A percentile compares a stretch with the other conserved stretches of the same genome.
phyloP scores from a whole-genome alignment of 2,329 filamentous ascomycete genomes.

The Fusarium setosum region DNA sequence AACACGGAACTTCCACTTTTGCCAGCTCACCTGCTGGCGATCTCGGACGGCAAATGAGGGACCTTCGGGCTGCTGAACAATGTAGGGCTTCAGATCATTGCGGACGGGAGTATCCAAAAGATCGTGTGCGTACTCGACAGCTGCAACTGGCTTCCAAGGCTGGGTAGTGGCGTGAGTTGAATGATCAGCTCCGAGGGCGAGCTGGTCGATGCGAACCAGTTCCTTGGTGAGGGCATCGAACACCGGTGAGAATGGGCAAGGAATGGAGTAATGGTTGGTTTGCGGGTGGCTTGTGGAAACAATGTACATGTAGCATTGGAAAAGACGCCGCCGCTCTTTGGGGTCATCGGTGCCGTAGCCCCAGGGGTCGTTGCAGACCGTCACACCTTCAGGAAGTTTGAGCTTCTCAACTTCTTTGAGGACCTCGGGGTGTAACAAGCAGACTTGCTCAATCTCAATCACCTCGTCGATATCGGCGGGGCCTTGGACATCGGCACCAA shows the following conservation, averaged over 20 bases:
- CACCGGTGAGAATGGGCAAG: constrained; percentile 15
- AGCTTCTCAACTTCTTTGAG: constrained; percentile 10
- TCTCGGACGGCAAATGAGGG: constrained; percentile 6
- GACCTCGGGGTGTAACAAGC: constrained; percentile 4
- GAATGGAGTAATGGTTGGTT: constrained; percentile 19
- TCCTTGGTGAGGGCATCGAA: constrained; percentile 19
- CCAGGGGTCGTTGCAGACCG: constrained; percentile 18
- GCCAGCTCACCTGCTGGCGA: constrained; percentile 45
- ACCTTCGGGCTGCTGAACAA: background rate
- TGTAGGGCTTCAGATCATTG: background rate
- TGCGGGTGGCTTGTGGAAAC: constrained; percentile 5
- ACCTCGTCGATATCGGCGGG: background rate
- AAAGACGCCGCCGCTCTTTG: constrained; percentile 1
- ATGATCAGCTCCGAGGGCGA: background rate
- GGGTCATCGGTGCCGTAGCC: constrained; percentile 8
- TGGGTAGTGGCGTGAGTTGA: background rate
- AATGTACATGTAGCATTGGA: constrained; percentile 23
- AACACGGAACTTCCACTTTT: constrained; percentile 70
- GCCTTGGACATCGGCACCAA: background rate
- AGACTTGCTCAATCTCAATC: background rate
- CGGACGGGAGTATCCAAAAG: background rate
- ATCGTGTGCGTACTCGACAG: background rate
- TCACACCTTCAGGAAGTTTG: constrained; percentile 1
- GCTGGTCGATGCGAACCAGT: constrained; percentile 8
- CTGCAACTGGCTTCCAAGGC: background rate